These are phyloP conservation scores for Vaccinium darrowii DNA, from an alignment of 148 eudicot genomes.

Conservation along the genomic window DNA sequence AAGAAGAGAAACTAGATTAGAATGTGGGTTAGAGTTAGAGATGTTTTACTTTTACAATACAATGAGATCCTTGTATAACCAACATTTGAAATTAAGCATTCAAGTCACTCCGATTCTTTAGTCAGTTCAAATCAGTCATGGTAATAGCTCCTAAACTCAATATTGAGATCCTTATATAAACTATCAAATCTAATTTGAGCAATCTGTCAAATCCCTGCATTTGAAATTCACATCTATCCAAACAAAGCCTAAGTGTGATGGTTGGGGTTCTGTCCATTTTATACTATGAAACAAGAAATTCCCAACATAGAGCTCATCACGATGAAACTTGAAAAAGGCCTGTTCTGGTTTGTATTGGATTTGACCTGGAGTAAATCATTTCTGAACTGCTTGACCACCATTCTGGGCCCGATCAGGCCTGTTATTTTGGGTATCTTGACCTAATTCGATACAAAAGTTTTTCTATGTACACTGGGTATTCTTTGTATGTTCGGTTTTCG, in stretches of 20 bases:
- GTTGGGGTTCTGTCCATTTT: neutral
- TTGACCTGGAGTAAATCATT: neutral
- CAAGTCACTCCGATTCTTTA: neutral
- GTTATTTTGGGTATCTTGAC: neutral
- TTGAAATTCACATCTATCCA: neutral
- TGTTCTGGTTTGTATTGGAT: neutral
- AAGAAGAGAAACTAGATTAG: neutral
- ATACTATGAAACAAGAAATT: neutral
- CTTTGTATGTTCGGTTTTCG: neutral
- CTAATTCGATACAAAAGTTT: neutral
- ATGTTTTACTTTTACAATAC: neutral
- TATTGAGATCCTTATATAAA: neutral
- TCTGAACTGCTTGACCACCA: neutral
- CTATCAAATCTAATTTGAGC: neutral
- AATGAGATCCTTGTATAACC: neutral
- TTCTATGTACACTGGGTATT: neutral
- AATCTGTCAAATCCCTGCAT: neutral
- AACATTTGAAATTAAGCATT: too few species aligned
- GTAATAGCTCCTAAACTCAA: neutral
- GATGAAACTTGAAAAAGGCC: neutral
- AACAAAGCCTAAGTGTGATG: neutral
- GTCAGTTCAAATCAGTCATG: neutral
- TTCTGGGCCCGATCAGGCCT: neutral
- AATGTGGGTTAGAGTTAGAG: neutral
- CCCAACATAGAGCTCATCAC: neutral